Conservation (phyloP, 2,329 filamentous ascomycete species). For the Setomelanomma holmii region DNA sequence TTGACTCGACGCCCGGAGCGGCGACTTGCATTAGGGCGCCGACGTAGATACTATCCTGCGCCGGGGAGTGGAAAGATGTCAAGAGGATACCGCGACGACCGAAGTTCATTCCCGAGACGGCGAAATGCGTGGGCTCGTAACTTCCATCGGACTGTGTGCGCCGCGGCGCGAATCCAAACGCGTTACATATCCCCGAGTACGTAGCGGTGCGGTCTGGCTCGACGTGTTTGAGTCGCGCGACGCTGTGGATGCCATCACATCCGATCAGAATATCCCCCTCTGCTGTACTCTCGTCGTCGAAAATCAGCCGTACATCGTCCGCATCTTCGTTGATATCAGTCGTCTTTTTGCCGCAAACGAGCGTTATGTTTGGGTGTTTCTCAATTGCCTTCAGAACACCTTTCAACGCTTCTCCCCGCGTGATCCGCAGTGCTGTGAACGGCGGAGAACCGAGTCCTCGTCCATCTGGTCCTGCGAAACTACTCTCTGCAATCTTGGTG, state of each 20-base stretch:
- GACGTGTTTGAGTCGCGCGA: constrained; percentile 53
- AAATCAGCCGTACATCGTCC: constrained; percentile 51
- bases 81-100: constrained; percentile 55
- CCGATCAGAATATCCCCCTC: constrained; percentile 61
- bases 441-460: constrained; percentile 54
- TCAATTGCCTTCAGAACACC: constrained; percentile 51
- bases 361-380: constrained; percentile 50
- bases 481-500: constrained; percentile 52
- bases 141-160: constrained; percentile 27
- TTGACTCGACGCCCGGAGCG: constrained; percentile 50
- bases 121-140: constrained; percentile 45
- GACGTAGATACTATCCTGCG: constrained; percentile 51
- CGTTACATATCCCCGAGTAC: constrained; percentile 56
- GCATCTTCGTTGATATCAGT: constrained; percentile 51
- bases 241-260: constrained; percentile 62
- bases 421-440: constrained; percentile 55
- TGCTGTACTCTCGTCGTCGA: constrained; percentile 55
- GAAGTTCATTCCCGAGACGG: constrained; percentile 55
- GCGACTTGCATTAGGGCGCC: constrained; percentile 56
- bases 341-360: constrained; percentile 54
- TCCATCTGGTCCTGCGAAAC: constrained; percentile 51
- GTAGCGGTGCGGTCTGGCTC: constrained; percentile 52
- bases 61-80: constrained; percentile 49
- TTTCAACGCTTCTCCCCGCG: constrained; percentile 53
- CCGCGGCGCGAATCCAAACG: constrained; percentile 54